These are phyloP conservation scores for Diaporthe citri DNA, from an alignment of 2,329 filamentous ascomycete genomes.

Conservation along the genomic window DNA sequence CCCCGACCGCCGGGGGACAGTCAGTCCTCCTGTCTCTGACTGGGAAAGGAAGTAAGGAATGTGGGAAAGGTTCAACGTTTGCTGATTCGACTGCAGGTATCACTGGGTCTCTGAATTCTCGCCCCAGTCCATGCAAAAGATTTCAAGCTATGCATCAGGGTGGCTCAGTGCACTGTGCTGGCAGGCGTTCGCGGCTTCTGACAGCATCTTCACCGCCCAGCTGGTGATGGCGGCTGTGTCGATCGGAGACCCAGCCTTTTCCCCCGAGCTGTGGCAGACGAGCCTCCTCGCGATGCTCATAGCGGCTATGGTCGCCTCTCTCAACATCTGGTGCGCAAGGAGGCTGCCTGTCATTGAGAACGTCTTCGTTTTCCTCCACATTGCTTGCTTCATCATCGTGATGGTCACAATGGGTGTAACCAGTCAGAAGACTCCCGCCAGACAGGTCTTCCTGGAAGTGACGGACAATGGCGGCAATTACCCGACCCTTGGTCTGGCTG, in stretches of 20 bases:
- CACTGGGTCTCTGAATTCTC: slow-evolving; percentile 70
- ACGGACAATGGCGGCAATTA: slow-evolving; percentile 48
- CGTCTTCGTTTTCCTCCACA: slow-evolving; percentile 61
- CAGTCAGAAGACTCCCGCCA: slow-evolving; percentile 41
- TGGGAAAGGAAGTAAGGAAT: not conserved
- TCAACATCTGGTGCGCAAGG: slow-evolving; percentile 62
- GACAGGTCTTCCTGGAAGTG: slow-evolving; percentile 48
- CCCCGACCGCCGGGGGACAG: slow-evolving; percentile 21
- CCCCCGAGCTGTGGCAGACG: slow-evolving; percentile 41
- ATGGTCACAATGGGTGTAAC: slow-evolving; percentile 46
- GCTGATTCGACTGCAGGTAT: slow-evolving; percentile 50
- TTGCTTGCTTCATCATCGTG: slow-evolving; percentile 46
- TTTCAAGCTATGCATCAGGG: slow-evolving; percentile 64
- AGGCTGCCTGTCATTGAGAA: slow-evolving; percentile 64
- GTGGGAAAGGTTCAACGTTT: not conserved
- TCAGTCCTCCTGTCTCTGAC: not conserved
- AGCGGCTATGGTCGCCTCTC: slow-evolving; percentile 53
- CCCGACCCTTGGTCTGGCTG: slow-evolving; percentile 50
- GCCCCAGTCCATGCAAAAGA: slow-evolving; percentile 61
- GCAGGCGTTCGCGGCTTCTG: slow-evolving; percentile 53
- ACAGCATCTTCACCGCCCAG: slow-evolving; percentile 18
- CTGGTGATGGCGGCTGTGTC: slow-evolving; percentile 17
- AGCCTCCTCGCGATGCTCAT: slow-evolving; percentile 62
- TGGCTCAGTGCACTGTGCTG: slow-evolving; percentile 63
- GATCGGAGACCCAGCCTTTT: not conserved